Percentiles rank a stretch among this genome's conserved stretches.
Evolutionary conservation across 1,284 basidiomycete genomes (phyloP).

Genomic region (Pyrrhoderma noxium): DNA sequence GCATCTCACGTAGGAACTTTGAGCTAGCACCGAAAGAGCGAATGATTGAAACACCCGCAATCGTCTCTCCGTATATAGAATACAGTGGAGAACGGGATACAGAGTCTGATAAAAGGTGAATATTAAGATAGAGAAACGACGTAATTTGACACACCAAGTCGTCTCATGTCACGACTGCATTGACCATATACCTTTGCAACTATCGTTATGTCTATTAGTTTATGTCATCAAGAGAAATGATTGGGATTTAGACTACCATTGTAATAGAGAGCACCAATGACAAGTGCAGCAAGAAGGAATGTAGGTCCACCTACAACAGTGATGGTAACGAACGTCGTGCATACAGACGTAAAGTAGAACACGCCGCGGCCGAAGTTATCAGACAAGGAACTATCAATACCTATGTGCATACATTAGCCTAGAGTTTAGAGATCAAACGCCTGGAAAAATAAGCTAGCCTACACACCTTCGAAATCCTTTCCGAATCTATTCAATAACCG

Average conservation of each 20-base stretch:
- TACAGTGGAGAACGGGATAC: conserved; percentile 88
- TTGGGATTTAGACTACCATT: conserved; percentile 43
- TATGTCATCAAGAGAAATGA: conserved; percentile 1
- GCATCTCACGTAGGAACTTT: conserved; percentile 82
- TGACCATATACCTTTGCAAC: conserved; percentile 72
- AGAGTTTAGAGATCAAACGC: no score
- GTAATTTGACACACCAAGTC: no score
- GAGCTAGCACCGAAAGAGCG: conserved; percentile 85
- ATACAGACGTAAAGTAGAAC: conserved; percentile 48
- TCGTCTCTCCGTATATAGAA: conserved; percentile 87
- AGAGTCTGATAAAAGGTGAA: no score
- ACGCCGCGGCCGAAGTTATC: conserved; percentile 82
- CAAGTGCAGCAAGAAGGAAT: conserved; percentile 57
- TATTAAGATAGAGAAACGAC: no score
- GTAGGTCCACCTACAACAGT: conserved; percentile 73
- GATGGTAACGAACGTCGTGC: conserved; percentile 70
- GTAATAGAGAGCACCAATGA: conserved; percentile 64
- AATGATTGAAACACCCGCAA: conserved; percentile 80
- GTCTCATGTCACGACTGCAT: conserved; percentile 83
- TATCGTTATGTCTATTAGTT: no score
- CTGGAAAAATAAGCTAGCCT: no score
- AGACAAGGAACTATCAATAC: conserved; percentile 78
- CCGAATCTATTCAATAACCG: conserved; percentile 85
- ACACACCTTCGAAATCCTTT: conserved; percentile 92
- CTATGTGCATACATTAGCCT: no score